Percentiles rank a stretch among this genome's conserved stretches.
Conservation (phyloP, 495 filamentous ascomycete species). For the Penicillium ochrochloron region DNA sequence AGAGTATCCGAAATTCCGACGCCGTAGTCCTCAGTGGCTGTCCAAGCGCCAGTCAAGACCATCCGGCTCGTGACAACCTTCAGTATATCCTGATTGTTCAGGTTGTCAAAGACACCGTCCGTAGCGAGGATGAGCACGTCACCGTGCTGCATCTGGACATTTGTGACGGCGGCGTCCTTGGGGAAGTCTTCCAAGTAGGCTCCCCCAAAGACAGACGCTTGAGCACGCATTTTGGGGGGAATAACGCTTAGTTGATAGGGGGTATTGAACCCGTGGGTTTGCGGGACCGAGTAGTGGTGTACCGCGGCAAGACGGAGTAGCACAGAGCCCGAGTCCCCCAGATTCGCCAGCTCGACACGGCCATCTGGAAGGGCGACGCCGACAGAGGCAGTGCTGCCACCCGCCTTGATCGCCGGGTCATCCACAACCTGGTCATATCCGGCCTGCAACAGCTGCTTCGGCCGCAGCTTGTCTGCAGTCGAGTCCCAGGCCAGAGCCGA, state of each 20-base stretch:
- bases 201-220: conserved; percentile 82
- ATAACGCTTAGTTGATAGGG: conserved; percentile 93
- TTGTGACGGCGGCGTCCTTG: conserved; percentile 78
- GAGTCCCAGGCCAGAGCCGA: conserved; percentile 59
- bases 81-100: conserved; percentile 87
- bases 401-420: conserved; percentile 73
- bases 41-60: conserved; percentile 74
- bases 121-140: conserved; percentile 91
- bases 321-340: conserved; percentile 97
- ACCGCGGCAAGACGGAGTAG: conserved; percentile 82
- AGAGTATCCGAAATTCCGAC: conserved; percentile 63
- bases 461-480: conserved; percentile 54
- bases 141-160: conserved; percentile 78
- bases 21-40: conserved; percentile 52
- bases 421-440: conserved; percentile 81
- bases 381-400: conserved; percentile 89
- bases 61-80: conserved; percentile 77
- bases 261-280: conserved; percentile 97
- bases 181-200: conserved; percentile 78
- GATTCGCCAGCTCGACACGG: conserved; percentile 81
- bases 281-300: conserved; percentile 77
- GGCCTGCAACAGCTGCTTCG: conserved; percentile 74
- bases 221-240: conserved; percentile 74
- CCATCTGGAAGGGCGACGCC: conserved; percentile 73
- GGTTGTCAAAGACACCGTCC: conserved; percentile 96